Evolutionary conservation across 2,329 filamentous ascomycete species (phyloP), one percentile per base, ranked within the genome.

Genomic region (Diatrype stigma): DNA sequence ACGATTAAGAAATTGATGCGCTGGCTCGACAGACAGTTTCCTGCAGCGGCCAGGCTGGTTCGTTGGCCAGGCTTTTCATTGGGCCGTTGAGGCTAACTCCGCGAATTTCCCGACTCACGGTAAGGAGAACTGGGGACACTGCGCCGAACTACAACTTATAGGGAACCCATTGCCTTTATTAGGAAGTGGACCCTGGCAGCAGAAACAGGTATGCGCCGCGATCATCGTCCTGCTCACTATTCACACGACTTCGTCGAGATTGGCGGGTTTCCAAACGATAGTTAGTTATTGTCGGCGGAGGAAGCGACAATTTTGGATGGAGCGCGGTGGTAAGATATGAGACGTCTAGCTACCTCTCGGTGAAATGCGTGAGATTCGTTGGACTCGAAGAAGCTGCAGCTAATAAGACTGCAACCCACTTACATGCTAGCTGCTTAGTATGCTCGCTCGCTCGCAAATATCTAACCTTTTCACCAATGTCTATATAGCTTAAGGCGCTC

Each of bases 1-100:
- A 56, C 53, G 54, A 53, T 55, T 49, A 54, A 54, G 51, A 45
- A 51, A n/a, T n/a, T 42, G 55, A 57, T 60, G 57, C 44, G 59
- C 51, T 61, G 59, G 55, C 59, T 54, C 35, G 40, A 42, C 40
- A 30, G 40, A 42, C 40, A 30, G 21, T 16, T 44, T 28, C 40
- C 40, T 44, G 40, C 40, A 44, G 40, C 6, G 22, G 23, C 11
- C 22, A 23, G 40, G 40, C 6, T 22, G 12, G 19, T 30, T n/a
- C 10, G 26, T 30, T 30, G 26, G 26, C n/a, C n/a, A 3, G 11
- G 1, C 14, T 26, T 22, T 28, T 53, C 54, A 60, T 58, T 60
- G 57, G 57, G 32, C 22, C 48, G 35, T 38, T 32, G 26, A n/a
- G 37, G 16, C 40, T 23, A 44, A 26, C 40, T 44, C 40, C 22